These are phyloP conservation scores for Evernia prunastri DNA, from an alignment of 495 filamentous ascomycete species.

Conservation along the genomic window DNA sequence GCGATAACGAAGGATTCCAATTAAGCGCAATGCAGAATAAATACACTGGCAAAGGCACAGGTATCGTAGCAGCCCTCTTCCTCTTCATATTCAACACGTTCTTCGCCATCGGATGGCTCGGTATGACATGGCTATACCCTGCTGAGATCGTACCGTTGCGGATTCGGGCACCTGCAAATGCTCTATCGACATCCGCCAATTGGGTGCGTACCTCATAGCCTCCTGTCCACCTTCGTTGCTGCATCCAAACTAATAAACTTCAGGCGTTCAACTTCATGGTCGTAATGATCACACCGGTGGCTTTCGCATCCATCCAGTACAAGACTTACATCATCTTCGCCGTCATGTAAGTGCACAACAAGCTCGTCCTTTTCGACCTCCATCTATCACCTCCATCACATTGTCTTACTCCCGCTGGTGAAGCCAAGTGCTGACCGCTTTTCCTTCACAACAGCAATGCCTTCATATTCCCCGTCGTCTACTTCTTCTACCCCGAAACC, in stretches of 20 bases:
- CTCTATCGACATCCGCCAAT: conserved; percentile 58
- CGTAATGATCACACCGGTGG: conserved; percentile 65
- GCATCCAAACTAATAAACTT: not conserved
- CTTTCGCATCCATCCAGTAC: conserved; percentile 61
- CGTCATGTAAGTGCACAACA: conserved; percentile 45
- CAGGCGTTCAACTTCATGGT: conserved; percentile 48
- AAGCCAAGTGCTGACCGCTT: conserved; percentile 13
- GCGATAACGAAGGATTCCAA: conserved; percentile 14
- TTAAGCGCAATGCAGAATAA: conserved; percentile 22
- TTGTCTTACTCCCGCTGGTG: not conserved
- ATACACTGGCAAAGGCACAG: conserved; percentile 32
- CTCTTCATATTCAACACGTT: conserved; percentile 72
- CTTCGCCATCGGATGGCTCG: conserved; percentile 71
- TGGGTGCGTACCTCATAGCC: conserved; percentile 36
- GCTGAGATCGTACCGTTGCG: conserved; percentile 68
- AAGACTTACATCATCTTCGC: conserved; percentile 76
- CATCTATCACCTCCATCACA: not conserved
- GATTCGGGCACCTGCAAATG: conserved; percentile 68
- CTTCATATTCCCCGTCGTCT: conserved; percentile 60
- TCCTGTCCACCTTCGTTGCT: conserved; percentile 34
- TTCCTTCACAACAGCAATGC: conserved; percentile 50
- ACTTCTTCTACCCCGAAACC: conserved; percentile 74
- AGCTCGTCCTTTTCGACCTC: not conserved
- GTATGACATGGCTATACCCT: conserved; percentile 71
- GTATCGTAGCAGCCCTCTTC: conserved; percentile 52